Percentiles rank a stretch among this genome's conserved stretches.
These are phyloP conservation scores for Suhomyces maxii DNA, from an alignment of 1,139 yeast genomes.

Conservation along the genomic window DNA sequence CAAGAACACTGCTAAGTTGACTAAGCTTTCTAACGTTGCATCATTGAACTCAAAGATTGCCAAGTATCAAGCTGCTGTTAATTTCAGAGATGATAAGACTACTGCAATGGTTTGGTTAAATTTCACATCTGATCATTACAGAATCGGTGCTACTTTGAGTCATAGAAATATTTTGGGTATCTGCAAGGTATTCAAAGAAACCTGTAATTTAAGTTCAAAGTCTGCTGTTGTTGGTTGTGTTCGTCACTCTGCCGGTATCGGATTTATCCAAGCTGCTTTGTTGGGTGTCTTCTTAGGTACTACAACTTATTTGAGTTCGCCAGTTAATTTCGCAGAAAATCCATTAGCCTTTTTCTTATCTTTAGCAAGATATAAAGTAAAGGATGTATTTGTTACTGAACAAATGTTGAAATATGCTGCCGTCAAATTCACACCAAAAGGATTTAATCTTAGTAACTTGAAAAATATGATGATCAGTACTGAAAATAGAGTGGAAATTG, in stretches of 20 bases:
- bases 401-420: conserved; percentile 83
- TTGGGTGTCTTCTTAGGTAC: conserved; percentile 87
- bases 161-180: conserved; percentile 70
- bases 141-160: conserved; percentile 63
- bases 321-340: conserved; percentile 73
- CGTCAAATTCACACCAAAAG: conserved; percentile 60
- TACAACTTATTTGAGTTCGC: conserved; percentile 77
- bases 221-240: conserved; percentile 84
- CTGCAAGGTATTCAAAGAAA: conserved; percentile 88
- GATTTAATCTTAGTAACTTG: conserved; percentile 61
- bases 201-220: conserved; percentile 76
- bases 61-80: conserved; percentile 44
- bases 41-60: conserved; percentile 47
- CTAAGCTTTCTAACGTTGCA: conserved; percentile 55
- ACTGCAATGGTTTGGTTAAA: conserved; percentile 63
- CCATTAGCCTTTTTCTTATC: conserved; percentile 75
- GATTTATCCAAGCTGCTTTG: conserved; percentile 79
- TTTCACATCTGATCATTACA: conserved; percentile 72
- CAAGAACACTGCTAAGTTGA: conserved; percentile 67
- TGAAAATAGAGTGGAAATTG: conserved; percentile 71
- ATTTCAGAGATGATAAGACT: conserved; percentile 43
- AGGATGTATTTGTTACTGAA: conserved; percentile 82
- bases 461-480: conserved; percentile 85
- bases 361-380: conserved; percentile 74
- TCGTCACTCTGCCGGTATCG: conserved; percentile 80